Percentiles rank a stretch among this genome's conserved stretches.
These are phyloP conservation scores for Didymella pomorum DNA, from an alignment of 2,329 filamentous ascomycete species.

Conservation along the genomic window DNA sequence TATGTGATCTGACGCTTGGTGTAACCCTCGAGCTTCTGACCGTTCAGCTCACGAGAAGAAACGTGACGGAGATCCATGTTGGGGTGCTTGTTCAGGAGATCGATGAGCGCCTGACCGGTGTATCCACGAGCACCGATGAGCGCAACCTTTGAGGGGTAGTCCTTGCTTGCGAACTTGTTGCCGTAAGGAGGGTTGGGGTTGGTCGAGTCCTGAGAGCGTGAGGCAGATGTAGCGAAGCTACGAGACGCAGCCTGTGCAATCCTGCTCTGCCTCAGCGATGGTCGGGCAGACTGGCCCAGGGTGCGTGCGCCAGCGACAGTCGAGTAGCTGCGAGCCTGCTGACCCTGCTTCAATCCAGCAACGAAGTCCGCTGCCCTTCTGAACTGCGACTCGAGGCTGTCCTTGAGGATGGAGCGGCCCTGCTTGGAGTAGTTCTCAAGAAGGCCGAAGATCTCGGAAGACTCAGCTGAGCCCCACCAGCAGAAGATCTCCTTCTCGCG, in stretches of 20 bases:
- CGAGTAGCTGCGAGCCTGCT: constrained; percentile 74
- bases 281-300: constrained; percentile 37
- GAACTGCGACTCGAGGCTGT: constrained; percentile 86
- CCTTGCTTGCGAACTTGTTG: constrained; percentile 85
- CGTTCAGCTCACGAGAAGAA: constrained; percentile 89
- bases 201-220: constrained; percentile 59
- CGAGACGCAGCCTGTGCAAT: constrained; percentile 53
- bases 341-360: constrained; percentile 65
- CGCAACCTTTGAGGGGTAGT: constrained; percentile 78
- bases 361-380: constrained; percentile 78
- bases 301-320: constrained; percentile 51
- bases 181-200: constrained; percentile 92
- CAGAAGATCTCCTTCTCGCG: constrained; percentile 89
- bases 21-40: constrained; percentile 88
- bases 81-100: constrained; percentile 85
- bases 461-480: constrained; percentile 89
- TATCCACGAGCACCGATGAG: constrained; percentile 93
- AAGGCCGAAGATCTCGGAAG: constrained; percentile 80
- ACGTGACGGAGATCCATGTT: constrained; percentile 90
- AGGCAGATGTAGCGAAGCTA: constrained; percentile 64
- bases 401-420: constrained; percentile 85
- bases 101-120: constrained; percentile 89
- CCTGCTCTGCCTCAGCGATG: constrained; percentile 31
- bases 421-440: constrained; percentile 86
- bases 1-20: constrained; percentile 91